Evolutionary conservation across 371 early-diverging fungal genomes (phyloP).

Genomic region (Circinella minor): DNA sequence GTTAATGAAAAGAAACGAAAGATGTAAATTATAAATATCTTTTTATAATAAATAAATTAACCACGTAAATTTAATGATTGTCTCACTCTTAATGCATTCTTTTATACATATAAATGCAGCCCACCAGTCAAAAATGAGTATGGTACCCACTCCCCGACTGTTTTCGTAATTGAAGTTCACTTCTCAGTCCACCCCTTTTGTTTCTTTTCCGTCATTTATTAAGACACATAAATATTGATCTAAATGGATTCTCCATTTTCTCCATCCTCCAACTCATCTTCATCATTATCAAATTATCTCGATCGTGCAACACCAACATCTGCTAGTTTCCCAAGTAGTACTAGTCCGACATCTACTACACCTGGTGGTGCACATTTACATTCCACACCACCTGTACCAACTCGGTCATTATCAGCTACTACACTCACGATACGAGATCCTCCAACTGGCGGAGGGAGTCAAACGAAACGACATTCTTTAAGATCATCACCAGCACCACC

Average conservation of each 20-base stretch:
- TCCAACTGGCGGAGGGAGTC: slow-evolving; percentile 44
- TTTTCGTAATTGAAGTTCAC: too few species aligned
- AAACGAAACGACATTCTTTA: slow-evolving; percentile 39
- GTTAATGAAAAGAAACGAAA: slow-evolving; percentile 16
- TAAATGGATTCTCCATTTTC: slow-evolving; percentile 18
- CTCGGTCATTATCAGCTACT: slow-evolving; percentile 34
- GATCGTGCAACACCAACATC: slow-evolving; percentile 26
- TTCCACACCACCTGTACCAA: slow-evolving; percentile 22
- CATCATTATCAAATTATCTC: slow-evolving; percentile 29
- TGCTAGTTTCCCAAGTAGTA: slow-evolving; percentile 10
- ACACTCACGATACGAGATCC: slow-evolving; percentile 37
- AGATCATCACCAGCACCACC: slow-evolving; percentile 29
- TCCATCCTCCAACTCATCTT: slow-evolving; percentile 34
- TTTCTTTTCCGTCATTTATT: too few species aligned
- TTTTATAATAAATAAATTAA: too few species aligned
- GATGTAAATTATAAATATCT: neutral
- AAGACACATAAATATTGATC: too few species aligned
- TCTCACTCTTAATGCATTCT: too few species aligned
- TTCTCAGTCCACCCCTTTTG: too few species aligned
- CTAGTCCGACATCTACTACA: slow-evolving; percentile 15
- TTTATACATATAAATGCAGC: too few species aligned
- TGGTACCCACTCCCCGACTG: too few species aligned
- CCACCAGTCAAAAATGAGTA: too few species aligned
- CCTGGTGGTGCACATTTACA: slow-evolving; percentile 1
- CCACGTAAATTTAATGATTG: too few species aligned